These are phyloP conservation scores for Metschnikowia lunata DNA, from an alignment of 805 yeast genomes.

Conservation along the genomic window DNA sequence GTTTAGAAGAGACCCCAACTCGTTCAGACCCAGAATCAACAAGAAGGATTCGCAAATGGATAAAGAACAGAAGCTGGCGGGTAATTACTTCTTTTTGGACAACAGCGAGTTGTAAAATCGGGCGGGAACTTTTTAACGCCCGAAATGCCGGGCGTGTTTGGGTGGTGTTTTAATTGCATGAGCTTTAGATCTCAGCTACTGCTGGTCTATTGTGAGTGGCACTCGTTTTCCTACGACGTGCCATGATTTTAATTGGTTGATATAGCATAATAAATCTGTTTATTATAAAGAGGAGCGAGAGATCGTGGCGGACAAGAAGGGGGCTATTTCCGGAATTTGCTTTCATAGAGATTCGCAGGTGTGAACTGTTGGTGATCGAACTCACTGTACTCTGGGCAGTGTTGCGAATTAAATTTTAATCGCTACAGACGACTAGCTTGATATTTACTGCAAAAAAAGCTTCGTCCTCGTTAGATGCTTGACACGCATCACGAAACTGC, in stretches of 20 bases:
- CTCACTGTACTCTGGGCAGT: no score
- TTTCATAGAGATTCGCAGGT: no score
- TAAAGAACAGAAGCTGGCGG: slow-evolving; percentile 88
- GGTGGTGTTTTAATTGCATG: slow-evolving; percentile 16
- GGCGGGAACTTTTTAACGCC: slow-evolving; percentile 8
- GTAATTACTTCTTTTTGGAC: slow-evolving; percentile 96
- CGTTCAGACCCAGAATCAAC: slow-evolving; percentile 98
- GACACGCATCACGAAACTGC: no score
- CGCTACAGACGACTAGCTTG: no score
- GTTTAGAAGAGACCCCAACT: slow-evolving; percentile 97
- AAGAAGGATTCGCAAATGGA: slow-evolving; percentile 98
- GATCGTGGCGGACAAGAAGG: no score
- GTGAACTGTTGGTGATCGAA: no score
- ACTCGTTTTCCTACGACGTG: slow-evolving; percentile 14
- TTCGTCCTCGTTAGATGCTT: no score
- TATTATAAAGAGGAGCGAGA: background rate
- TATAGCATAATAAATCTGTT: slow-evolving; percentile 10
- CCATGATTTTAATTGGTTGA: slow-evolving; percentile 13
- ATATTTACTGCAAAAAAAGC: no score
- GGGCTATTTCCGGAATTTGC: no score
- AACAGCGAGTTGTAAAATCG: slow-evolving; percentile 37
- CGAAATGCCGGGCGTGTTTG: slow-evolving; percentile 4
- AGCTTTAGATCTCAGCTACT: slow-evolving; percentile 12
- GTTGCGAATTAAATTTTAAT: no score
- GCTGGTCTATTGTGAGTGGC: slow-evolving; percentile 16